Conservation (phyloP, 2,329 filamentous ascomycete species). For the Ophiosphaerella korrae region DNA sequence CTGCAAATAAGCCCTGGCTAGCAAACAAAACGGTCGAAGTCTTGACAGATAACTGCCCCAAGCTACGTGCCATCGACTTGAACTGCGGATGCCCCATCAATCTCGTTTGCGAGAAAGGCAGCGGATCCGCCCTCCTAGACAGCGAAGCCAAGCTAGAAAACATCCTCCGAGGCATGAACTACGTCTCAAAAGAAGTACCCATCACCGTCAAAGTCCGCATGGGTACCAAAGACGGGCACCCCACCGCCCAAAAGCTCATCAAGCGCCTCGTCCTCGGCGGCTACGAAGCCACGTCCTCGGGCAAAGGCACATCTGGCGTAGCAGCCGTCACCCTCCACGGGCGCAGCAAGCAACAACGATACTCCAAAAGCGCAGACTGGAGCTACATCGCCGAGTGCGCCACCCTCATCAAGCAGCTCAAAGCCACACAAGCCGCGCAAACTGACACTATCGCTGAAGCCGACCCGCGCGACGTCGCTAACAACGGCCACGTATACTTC, state of each 20-base stretch:
- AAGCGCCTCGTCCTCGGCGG: constrained; percentile 83
- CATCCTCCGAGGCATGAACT: constrained; percentile 95
- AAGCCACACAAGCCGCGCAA: constrained; percentile 67
- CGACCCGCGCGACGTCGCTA: constrained; percentile 74
- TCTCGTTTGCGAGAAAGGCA: constrained; percentile 84
- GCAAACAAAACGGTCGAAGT: constrained; percentile 87
- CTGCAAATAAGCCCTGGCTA: constrained; percentile 88
- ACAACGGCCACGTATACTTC: constrained; percentile 79
- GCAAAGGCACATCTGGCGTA: constrained; percentile 70
- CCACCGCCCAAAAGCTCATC: constrained; percentile 79
- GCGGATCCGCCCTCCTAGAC: constrained; percentile 91
- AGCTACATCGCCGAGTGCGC: constrained; percentile 90
- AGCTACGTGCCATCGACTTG: constrained; percentile 87
- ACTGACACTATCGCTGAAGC: constrained; percentile 79
- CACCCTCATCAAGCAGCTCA: constrained; percentile 79
- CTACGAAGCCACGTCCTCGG: constrained; percentile 68
- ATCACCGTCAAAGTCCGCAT: constrained; percentile 95
- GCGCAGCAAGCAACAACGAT: constrained; percentile 89
- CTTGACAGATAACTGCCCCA: constrained; percentile 75
- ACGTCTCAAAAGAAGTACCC: constrained; percentile 85
- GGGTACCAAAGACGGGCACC: constrained; percentile 79
- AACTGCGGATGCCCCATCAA: constrained; percentile 99
- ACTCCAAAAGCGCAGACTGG: constrained; percentile 93
- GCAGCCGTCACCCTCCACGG: constrained; percentile 97
- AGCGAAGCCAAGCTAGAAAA: constrained; percentile 85